A percentile compares a stretch with the other conserved stretches of the same genome.
These are phyloP conservation scores for Atkinsonella texensis DNA, from an alignment of 2,329 filamentous ascomycete genomes.

Conservation along the genomic window DNA sequence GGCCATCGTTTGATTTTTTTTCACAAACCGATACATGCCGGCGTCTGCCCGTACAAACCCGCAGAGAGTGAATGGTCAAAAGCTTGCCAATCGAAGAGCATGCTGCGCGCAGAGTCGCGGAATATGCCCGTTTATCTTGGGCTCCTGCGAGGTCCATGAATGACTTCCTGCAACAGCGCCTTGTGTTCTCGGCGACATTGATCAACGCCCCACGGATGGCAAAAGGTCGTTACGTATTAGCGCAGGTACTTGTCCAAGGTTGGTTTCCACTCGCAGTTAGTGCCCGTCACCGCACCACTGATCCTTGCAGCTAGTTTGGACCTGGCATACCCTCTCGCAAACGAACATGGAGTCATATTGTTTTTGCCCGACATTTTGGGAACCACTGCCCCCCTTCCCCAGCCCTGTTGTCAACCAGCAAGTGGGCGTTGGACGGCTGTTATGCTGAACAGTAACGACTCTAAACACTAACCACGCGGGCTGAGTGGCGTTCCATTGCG, in stretches of 20 bases:
- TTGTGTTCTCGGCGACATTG: too few relatives aligned
- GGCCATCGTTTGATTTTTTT: too few relatives aligned
- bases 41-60: too few relatives aligned
- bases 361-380: neutral
- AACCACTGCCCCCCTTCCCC: neutral
- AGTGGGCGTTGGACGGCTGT: neutral
- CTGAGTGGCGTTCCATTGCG: neutral
- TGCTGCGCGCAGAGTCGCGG: neutral
- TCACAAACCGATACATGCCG: too few relatives aligned
- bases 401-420: neutral
- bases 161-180: neutral
- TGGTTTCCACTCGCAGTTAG: constrained; percentile 1
- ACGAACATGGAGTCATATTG: neutral
- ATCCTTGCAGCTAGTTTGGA: neutral
- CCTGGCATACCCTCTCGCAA: neutral
- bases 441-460: neutral
- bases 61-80: too few relatives aligned
- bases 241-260: neutral
- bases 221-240: too few relatives aligned
- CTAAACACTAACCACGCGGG: neutral
- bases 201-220: too few relatives aligned
- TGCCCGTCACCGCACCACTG: constrained; percentile 5
- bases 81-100: neutral
- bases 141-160: neutral
- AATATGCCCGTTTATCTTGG: neutral